These are phyloP conservation scores for Pythium apleroticum DNA, from an alignment of 352 stramenopile species.

Conservation along the genomic window DNA sequence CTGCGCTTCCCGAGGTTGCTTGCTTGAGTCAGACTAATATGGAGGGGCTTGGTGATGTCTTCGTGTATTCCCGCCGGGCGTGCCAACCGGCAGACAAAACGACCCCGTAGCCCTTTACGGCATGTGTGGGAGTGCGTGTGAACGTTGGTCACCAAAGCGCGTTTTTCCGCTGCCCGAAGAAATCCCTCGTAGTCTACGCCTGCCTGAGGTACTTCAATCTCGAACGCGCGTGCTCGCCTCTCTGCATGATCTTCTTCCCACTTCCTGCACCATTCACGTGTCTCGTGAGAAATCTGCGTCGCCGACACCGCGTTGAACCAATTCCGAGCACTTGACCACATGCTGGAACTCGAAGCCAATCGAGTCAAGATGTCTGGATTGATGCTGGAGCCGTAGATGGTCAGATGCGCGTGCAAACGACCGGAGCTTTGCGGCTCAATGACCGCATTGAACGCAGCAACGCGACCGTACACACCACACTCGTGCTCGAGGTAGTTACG, in stretches of 20 bases:
- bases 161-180: background rate
- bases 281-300: background rate
- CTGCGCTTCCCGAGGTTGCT: background rate
- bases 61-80: background rate
- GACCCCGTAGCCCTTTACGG: background rate
- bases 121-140: background rate
- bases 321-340: background rate
- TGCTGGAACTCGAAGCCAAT: background rate
- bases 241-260: background rate
- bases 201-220: background rate
- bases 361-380: background rate
- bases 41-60: background rate
- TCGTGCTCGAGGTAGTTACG: background rate
- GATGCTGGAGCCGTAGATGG: background rate
- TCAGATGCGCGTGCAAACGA: background rate
- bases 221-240: background rate
- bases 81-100: background rate
- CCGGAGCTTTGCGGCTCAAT: background rate
- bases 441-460: background rate
- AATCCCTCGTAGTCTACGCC: background rate
- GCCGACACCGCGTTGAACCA: background rate
- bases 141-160: background rate
- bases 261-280: background rate
- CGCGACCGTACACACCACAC: background rate
- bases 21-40: background rate